A percentile compares a stretch with the other conserved stretches of the same genome.
Conservation (phyloP, 345 rosid species). For the Balakata baccata region DNA sequence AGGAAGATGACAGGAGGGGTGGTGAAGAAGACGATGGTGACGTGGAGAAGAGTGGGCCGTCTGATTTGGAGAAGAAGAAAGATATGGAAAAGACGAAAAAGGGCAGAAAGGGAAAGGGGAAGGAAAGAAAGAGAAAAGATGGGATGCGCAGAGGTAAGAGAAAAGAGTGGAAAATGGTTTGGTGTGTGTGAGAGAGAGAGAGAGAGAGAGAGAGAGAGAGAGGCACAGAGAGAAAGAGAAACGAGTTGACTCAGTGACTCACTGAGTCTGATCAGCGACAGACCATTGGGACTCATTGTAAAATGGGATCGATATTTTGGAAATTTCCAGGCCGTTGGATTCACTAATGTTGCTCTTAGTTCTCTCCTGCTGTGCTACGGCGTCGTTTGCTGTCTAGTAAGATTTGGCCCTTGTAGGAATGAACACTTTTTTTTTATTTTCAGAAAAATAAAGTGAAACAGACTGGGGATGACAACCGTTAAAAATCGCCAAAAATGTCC, state of each 20-base stretch:
- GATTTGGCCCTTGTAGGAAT: too few relatives aligned
- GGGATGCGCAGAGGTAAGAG: slow-evolving; percentile 2
- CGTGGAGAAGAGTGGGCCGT: slow-evolving; percentile 66
- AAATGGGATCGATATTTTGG: too few relatives aligned
- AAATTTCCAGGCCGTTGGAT: slow-evolving; percentile 4
- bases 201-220: slow-evolving; percentile 7
- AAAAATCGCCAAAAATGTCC: too few relatives aligned
- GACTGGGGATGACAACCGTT: too few relatives aligned
- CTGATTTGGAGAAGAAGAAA: slow-evolving; percentile 29
- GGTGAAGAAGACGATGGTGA: slow-evolving; percentile 82
- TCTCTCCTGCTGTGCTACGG: not conserved
- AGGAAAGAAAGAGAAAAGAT: slow-evolving; percentile 8
- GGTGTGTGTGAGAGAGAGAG: slow-evolving; percentile 16
- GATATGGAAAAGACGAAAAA: slow-evolving; percentile 59
- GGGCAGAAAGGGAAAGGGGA: slow-evolving; percentile 31
- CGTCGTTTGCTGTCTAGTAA: not conserved
- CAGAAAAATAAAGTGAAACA: too few relatives aligned
- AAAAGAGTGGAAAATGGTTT: slow-evolving; percentile 16
- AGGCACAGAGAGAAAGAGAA: slow-evolving; percentile 20
- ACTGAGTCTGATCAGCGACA: not conserved
- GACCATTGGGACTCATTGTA: not conserved
- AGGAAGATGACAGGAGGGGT: slow-evolving; percentile 26
- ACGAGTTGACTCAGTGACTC: slow-evolving; percentile 17
- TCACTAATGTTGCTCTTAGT: not conserved
- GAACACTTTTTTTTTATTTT: too few relatives aligned